Percentiles rank a stretch among this genome's conserved stretches.
Evolutionary conservation across 371 early-diverging fungal species (phyloP).

Genomic region (Circinella minor): DNA sequence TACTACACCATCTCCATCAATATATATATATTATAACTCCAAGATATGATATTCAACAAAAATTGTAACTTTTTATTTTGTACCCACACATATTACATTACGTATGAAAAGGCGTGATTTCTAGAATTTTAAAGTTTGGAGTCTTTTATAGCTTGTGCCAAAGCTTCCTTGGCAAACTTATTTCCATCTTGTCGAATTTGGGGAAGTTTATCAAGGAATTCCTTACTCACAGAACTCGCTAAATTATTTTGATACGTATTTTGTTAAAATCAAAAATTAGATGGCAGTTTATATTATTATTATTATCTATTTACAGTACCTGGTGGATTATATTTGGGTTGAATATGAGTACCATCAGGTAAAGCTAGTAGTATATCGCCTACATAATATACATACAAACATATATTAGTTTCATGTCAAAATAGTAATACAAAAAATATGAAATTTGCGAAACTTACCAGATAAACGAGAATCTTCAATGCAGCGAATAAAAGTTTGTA

Average conservation of each 20-base stretch:
- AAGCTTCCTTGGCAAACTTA: not conserved
- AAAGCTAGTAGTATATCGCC: not conserved
- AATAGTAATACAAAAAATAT: not conserved
- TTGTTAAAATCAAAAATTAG: not conserved
- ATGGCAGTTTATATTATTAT: not conserved
- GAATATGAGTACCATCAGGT: not conserved
- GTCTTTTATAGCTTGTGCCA: not conserved
- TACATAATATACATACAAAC: not conserved
- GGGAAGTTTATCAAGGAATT: not conserved
- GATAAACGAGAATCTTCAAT: conserved; percentile 1
- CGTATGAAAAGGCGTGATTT: not conserved
- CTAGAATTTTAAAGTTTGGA: not conserved
- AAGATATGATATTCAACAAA: too few relatives aligned
- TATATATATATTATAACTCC: too few relatives aligned
- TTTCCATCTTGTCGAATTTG: not conserved
- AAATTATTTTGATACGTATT: too few relatives aligned
- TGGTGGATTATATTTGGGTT: not conserved
- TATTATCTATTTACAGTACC: not conserved
- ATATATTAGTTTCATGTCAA: not conserved
- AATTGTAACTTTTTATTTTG: too few relatives aligned
- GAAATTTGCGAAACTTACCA: not conserved
- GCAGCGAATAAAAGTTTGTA: not conserved
- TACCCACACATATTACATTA: too few relatives aligned
- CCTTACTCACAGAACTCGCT: not conserved
- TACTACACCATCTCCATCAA: too few relatives aligned